Conservation (phyloP, 2,329 filamentous ascomycete species). For the Dichotomopilus funicola region DNA sequence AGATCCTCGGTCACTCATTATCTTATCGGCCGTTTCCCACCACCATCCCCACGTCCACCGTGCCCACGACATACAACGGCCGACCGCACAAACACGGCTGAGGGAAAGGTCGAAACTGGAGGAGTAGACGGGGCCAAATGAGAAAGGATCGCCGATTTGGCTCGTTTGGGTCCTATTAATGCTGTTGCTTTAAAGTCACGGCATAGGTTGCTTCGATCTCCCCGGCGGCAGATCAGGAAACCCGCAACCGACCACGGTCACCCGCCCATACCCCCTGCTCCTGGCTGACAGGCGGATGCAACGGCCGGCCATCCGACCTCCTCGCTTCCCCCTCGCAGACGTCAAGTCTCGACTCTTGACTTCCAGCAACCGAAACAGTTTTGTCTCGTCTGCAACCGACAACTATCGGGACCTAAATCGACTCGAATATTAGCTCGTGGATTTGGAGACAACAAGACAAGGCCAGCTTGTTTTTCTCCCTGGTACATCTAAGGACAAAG, state of each 20-base stretch:
- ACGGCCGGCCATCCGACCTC: not conserved
- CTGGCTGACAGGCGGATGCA: not conserved
- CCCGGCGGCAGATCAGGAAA: not conserved
- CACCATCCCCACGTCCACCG: not conserved
- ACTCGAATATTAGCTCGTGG: no score
- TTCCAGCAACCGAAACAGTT: not conserved
- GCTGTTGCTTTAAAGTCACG: not conserved
- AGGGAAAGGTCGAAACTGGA: not conserved
- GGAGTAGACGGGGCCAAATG: not conserved
- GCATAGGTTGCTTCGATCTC: not conserved
- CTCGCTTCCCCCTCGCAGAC: not conserved
- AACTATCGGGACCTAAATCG: not conserved
- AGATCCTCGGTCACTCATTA: constrained; percentile 2
- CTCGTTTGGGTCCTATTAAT: not conserved
- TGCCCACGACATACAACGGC: not conserved
- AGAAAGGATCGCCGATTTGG: not conserved
- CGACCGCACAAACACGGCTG: not conserved
- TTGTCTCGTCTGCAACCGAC: not conserved
- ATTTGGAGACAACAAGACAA: no score
- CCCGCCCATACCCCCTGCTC: not conserved
- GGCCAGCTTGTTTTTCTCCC: no score
- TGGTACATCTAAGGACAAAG: no score
- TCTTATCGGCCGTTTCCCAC: constrained; percentile 10
- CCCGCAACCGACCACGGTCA: not conserved
- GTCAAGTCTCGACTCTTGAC: not conserved